Conservation (phyloP, 2,329 filamentous ascomycete species). For the Colletotrichum incanum region DNA sequence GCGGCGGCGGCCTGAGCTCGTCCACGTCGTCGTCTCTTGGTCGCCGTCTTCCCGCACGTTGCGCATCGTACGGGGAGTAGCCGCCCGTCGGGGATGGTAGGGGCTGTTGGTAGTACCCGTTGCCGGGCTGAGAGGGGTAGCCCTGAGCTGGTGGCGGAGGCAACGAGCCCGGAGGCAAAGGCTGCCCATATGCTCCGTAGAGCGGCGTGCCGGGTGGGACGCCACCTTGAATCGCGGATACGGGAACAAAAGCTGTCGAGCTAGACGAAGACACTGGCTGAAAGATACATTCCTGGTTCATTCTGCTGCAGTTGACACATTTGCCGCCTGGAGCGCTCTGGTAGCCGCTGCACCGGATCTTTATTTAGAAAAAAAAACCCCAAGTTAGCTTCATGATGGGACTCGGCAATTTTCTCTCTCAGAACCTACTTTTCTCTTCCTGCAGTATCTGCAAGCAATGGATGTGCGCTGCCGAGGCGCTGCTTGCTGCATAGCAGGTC, state of each 20-base stretch:
- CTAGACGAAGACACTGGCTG: constrained; percentile 72
- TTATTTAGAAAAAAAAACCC: neutral
- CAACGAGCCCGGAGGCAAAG: constrained; percentile 55
- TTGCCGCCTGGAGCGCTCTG: constrained; percentile 72
- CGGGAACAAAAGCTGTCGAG: constrained; percentile 72
- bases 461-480: constrained; percentile 73
- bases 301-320: constrained; percentile 74
- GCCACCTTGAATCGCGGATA: constrained; percentile 71
- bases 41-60: constrained; percentile 54
- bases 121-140: constrained; percentile 40
- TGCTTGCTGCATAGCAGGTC: constrained; percentile 62
- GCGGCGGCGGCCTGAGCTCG: constrained; percentile 62
- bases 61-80: constrained; percentile 58
- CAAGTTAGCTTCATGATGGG: constrained; percentile 11
- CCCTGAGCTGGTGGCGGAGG: constrained; percentile 34
- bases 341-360: constrained; percentile 76
- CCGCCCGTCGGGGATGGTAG: constrained; percentile 62
- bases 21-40: constrained; percentile 59
- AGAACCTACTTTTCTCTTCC: constrained; percentile 70
- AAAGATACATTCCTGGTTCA: constrained; percentile 75
- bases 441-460: constrained; percentile 73
- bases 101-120: constrained; percentile 58
- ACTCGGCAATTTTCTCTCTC: neutral
- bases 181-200: constrained; percentile 72
- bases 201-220: constrained; percentile 71